Evolutionary conservation across 305 asterid species (phyloP).

Genomic region (Solanum hybrid): DNA sequence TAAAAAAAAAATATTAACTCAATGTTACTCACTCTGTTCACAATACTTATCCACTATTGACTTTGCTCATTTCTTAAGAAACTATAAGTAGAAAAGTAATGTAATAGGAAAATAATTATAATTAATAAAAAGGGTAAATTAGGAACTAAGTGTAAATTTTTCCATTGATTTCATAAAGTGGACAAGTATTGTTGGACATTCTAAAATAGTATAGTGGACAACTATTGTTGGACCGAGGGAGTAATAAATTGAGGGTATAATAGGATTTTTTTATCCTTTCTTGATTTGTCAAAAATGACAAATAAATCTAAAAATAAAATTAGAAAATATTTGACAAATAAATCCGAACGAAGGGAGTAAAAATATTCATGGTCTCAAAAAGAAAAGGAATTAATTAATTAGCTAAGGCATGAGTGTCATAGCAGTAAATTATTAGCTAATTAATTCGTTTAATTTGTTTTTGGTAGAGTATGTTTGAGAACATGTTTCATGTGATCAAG

Average conservation of each 20-base stretch:
- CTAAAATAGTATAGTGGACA: neutral
- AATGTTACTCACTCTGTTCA: too few relatives aligned
- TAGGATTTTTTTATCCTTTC: neutral
- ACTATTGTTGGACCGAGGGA: neutral
- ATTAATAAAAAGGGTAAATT: too few relatives aligned
- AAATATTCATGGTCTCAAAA: neutral
- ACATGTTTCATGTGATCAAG: neutral
- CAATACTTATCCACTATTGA: too few relatives aligned
- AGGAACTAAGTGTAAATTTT: neutral
- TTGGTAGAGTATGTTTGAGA: neutral
- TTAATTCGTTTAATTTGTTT: neutral
- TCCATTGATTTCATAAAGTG: neutral
- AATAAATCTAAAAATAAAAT: too few relatives aligned
- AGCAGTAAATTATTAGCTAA: neutral
- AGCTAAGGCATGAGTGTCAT: neutral
- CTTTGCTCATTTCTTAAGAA: too few relatives aligned
- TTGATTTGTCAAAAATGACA: neutral
- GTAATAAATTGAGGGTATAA: neutral
- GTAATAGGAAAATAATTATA: too few relatives aligned
- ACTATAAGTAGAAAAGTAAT: too few relatives aligned
- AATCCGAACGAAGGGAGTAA: neutral
- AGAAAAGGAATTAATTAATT: neutral
- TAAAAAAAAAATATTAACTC: neutral
- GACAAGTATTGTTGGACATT: neutral
- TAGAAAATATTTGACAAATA: too few relatives aligned